Evolutionary conservation across 352 stramenopile species (phyloP), one percentile per base, ranked within the genome.

Genomic region (Globisporangium orthogonon): DNA sequence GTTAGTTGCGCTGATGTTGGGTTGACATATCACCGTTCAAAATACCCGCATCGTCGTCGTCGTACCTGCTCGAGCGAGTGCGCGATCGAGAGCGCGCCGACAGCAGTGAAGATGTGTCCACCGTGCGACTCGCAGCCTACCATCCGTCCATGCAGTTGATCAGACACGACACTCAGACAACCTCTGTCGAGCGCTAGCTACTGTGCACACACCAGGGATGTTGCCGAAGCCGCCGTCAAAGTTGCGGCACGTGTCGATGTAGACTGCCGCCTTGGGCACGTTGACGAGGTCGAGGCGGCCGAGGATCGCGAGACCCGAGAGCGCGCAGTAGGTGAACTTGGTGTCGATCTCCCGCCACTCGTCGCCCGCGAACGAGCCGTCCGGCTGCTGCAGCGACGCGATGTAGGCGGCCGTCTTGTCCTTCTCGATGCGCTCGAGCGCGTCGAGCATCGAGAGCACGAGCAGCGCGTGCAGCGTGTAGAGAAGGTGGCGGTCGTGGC

Each of bases 401-500:
- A 99, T 79, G 73, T 83, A 98, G 17, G 47, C 43, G 9, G 84
- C 82, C 15, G 89, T 84, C 58, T 94, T 83, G 60, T 95, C 70
- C 14, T 69, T 65, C 49, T 98, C 69, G 62, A 97, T 76, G 61
- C 70, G 62, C 28, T 96, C 74, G 15, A 98, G 66, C 15, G 77
- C 78, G 57, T 90, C 83, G 23, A 95, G 85, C 66, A 99, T 97
- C 23, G 95, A 91, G 39, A 99, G 76, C 54, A 99, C 96, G 66
- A 99, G 91, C 30, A 99, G 62, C 15, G 97, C 97, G 45, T 96
- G 97, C 35, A 99, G 71, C 54, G 97, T 99, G 71, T 99, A 99
- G 31, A 99, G 74, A 18, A 99, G 61, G 70, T 99, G 97, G 29
- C 87, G 90, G 73, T 99, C 97, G 67, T 99, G 97, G 23, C 86